Evolutionary conservation across 2,329 filamentous ascomycete species (phyloP), one percentile per base, ranked within the genome.

Genomic region (Aureobasidium vineae): DNA sequence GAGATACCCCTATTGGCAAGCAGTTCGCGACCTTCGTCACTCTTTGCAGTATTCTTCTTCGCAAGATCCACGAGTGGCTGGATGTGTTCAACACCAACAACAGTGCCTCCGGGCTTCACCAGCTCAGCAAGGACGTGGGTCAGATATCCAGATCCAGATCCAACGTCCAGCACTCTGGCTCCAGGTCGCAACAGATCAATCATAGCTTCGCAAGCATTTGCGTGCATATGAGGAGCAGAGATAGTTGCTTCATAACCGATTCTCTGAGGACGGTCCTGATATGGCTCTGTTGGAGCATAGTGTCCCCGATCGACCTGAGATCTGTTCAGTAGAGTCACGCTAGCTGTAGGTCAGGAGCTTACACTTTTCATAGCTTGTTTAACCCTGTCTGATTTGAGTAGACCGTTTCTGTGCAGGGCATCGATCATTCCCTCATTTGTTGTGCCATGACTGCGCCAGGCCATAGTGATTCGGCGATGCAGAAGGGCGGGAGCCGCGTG

Each of bases 41-140:
- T 79, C 72, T 81, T 83, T n/a, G 66, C 66, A 71, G 79, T 78
- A 69, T 83, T 83, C 43, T 53, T 43, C 21, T 52, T 69, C 1
- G 76, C 76, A 69, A 83, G 68, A 28, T 79, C 76, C 13, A 80
- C 78, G 23, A 83, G 73, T 5, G 79, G 75, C 66, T 79, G 77
- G 47, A 83, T 82, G 72, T 83, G 81, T 61, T 83, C 81, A 41
- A 83, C 74, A 16, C 81, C 81, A 8, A 82, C 74, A 2, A 83
- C 80, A 19, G 68, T 74, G 6, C 81, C 81, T 15, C 69, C 74
- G 0, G 79, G 79, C 41, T 77, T 86, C 1, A 89, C 88, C 0
- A 97, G 82, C 74, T 94, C 90, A 0, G 92, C 93, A 8, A 98
- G 78, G 0, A 97, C 87, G 72, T 96, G 92, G 5, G 92, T 97